phyloP scores from a whole-genome alignment of 2,329 filamentous ascomycete species.

The Clonostachys byssicola region DNA sequence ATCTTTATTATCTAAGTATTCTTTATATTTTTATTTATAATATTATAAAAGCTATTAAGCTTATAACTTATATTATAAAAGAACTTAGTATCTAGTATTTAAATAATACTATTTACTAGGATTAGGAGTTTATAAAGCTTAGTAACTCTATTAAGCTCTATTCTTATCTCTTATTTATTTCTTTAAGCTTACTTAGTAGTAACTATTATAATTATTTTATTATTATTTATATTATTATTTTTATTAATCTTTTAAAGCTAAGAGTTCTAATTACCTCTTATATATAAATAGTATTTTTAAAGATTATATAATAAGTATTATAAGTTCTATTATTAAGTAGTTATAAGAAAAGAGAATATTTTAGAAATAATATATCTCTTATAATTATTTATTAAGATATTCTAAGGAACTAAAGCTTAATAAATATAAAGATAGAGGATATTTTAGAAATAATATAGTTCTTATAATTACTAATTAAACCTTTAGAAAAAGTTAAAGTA shows the following conservation, averaged over 20 bases:
- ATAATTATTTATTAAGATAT: constrained; percentile 1
- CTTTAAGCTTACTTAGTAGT: background rate
- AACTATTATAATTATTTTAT: background rate
- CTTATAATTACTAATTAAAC: background rate
- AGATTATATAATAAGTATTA: too few relatives aligned
- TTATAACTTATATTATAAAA: too few relatives aligned
- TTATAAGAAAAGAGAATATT: background rate
- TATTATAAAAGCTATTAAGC: too few relatives aligned
- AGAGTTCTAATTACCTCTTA: background rate
- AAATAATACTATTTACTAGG: background rate
- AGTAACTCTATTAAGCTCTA: background rate
- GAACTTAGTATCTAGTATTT: too few relatives aligned
- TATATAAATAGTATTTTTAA: background rate
- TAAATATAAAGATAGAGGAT: too few relatives aligned
- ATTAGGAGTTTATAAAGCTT: background rate
- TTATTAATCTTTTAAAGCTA: background rate
- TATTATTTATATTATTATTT: background rate
- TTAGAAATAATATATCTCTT: background rate
- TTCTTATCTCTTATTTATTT: background rate
- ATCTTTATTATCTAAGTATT: too few relatives aligned
- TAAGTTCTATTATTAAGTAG: too few relatives aligned
- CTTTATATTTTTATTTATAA: too few relatives aligned
- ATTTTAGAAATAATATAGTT: background rate
- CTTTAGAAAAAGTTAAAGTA: background rate
- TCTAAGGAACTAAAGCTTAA: background rate